Base-by-base conservation (phyloP, 768 basidiomycete genomes). In the Serpula lacrymans region DNA sequence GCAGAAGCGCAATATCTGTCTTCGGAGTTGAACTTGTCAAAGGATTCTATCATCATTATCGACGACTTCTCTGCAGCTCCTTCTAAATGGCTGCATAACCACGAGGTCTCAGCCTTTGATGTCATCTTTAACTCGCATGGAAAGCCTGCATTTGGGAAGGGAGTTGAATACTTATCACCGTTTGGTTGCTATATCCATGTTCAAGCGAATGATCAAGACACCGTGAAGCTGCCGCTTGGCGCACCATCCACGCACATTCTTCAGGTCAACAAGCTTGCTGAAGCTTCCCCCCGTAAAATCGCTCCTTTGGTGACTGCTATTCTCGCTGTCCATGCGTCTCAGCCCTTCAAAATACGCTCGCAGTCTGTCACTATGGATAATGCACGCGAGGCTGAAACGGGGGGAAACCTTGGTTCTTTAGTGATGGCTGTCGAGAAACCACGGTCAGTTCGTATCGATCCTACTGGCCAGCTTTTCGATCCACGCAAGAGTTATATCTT, bases 401-500 rank as follows among this genome's bases (percentile, higher is more conserved):
- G n/a, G n/a, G n/a, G n/a, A n/a, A 37, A 39, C 3, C 37, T 16
- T 1, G 11, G 30, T 17, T 29, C 18, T 26, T 35, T 27, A 13
- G 47, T 60, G 12, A 37, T 58, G 13, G 27, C 52, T 18, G 54
- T 58, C 0, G 43, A 49, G 23, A 12, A 14, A 0, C n/a, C 9
- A 12, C 27, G 11, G 16, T 8, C 24, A 6, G 32, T 51, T 25
- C 53, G 59, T 28, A 37, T 59, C 17, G 56, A 60, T 22, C 53
- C 58, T 9, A 23, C 44, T 2, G 50, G 51, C 12, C 54, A 60
- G 34, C 43, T 65, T 10, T 64, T 64, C 34, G 44, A 63, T 32
- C 53, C 62, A 14, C 50, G 46, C 34, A 57, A 57, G 48, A 48
- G 46, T 13, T 57, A 57, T 40, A 21, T 57, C 10, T 43, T 57